Base-by-base conservation (phyloP, 495 filamentous ascomycete genomes). In the Trichoderma orchidacearum region DNA sequence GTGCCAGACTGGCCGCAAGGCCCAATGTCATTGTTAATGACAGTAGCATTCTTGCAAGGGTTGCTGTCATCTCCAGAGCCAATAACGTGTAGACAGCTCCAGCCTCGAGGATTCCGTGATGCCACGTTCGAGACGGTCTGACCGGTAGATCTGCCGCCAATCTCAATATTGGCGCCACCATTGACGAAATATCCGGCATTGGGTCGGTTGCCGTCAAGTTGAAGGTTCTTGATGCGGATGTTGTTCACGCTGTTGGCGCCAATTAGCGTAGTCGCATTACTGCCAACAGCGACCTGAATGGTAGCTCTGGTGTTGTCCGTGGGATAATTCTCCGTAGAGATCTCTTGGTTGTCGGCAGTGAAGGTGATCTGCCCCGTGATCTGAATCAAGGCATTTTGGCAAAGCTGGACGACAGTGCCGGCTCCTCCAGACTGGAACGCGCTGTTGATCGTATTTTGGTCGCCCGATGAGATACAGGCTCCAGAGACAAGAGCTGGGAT, bases 301-400 rank as follows among this genome's bases (percentile, higher is more conserved):
- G 41, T 48, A 25, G 13, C 41, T 17, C 41, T 48, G 6, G 41
- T 25, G 41, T 23, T 48, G 21, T 48, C 60, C 8, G 58, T 62
- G 17, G 60, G 60, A n/a, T 62, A 60, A 34, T 58, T 58, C 51
- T 55, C 34, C 3, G 60, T 62, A n/a, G 60, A 62, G 11, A 62
- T 18, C 30, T 62, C 60, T 31, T 62, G 60, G 35, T 61, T 57
- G 28, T 51, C 54, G 6, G 60, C 60, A 13, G 60, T 62, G 35
- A 62, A 62, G 15, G 8, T 55, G 29, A 60, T 60, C 6, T 53
- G 51, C 7, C 27, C 53, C 29, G 57, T 58, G 59, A 62, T 58
- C 17, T 48, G 54, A 31, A 60, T 38, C 12, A 55, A 38, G 21
- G 60, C 56, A 11, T 54, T 52, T 7, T 58, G 1, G 28, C 60